Evolutionary conservation across 140 eudicot genomes (phyloP).

Genomic region (Erigeron philadelphicus): DNA sequence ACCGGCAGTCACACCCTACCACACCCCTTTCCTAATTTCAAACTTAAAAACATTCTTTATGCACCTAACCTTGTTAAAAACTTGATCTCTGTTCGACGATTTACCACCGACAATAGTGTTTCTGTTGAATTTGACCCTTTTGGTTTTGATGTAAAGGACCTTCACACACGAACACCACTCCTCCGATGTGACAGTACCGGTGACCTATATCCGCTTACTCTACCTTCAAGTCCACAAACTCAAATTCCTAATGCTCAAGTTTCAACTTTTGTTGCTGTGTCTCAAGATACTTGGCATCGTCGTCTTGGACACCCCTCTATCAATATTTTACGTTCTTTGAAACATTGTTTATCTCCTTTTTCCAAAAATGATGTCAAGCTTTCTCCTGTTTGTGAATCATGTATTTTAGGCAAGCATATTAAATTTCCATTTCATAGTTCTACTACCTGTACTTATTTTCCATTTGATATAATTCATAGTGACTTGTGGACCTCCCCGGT

Average conservation of each 20-base stretch:
- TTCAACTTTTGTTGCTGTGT: not conserved
- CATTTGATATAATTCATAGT: too few species aligned
- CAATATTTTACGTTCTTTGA: not conserved
- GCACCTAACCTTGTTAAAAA: not conserved
- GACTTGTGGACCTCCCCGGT: too few species aligned
- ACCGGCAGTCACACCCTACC: not conserved
- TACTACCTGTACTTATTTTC: too few species aligned
- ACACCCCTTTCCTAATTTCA: not conserved
- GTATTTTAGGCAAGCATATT: not conserved
- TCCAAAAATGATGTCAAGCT: not conserved
- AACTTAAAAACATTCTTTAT: not conserved
- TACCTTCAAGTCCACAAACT: not conserved
- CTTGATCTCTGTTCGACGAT: not conserved
- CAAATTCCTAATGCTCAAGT: too few species aligned
- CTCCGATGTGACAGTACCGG: not conserved
- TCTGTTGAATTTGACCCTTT: not conserved
- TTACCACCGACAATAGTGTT: not conserved
- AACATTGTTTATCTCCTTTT: not conserved
- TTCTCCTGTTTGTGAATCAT: not conserved
- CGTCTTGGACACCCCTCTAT: not conserved
- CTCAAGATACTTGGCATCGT: not conserved
- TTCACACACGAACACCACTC: not conserved
- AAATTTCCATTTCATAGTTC: too few species aligned
- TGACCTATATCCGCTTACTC: not conserved
- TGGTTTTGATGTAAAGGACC: not conserved